Percentiles rank a stretch among this genome's conserved stretches.
phyloP scores from a whole-genome alignment of 345 rosid species.

The Eucalyptus grandis region DNA sequence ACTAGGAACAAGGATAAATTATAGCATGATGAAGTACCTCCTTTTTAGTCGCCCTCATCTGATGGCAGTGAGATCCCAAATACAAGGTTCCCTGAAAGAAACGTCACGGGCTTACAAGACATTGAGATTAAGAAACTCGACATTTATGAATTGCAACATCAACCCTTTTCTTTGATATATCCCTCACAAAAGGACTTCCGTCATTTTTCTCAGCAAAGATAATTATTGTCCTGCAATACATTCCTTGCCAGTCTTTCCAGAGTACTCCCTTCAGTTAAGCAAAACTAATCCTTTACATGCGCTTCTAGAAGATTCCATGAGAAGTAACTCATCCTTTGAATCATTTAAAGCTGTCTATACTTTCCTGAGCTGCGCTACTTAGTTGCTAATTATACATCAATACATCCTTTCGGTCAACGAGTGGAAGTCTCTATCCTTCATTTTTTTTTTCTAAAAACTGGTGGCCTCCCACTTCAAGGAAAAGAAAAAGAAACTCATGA shows the following conservation, averaged over 20 bases:
- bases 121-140: background rate
- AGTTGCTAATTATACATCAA: background rate
- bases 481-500: background rate
- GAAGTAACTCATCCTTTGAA: background rate
- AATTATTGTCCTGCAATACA: background rate
- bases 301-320: background rate
- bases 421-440: background rate
- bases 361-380: too few relatives aligned
- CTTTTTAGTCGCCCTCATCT: constrained; percentile 4
- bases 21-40: constrained; percentile 20
- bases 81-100: too few relatives aligned
- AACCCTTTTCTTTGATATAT: background rate
- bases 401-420: rapidly evolving
- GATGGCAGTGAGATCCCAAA: too few relatives aligned
- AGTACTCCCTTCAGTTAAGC: background rate
- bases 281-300: background rate
- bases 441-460: too few relatives aligned
- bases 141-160: background rate
- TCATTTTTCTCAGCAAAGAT: background rate
- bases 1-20: background rate
- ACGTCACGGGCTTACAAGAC: rapidly evolving
- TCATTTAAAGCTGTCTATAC: background rate
- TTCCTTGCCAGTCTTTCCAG: background rate
- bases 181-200: background rate
- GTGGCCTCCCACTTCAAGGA: background rate